Evolutionary conservation across 441 rosid genomes (phyloP).

Genomic region (Adansonia madagascariensis): DNA sequence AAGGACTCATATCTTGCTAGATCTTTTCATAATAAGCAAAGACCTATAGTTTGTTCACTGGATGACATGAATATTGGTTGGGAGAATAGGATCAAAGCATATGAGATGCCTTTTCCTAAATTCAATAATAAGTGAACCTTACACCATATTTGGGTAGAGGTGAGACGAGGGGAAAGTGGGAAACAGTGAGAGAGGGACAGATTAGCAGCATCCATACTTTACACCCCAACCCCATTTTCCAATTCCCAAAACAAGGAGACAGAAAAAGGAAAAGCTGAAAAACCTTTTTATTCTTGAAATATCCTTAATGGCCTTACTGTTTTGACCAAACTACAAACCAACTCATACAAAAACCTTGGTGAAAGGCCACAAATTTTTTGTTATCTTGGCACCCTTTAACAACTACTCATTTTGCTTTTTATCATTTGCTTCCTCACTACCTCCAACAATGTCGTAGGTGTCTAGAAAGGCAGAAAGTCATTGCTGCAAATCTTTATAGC

Average conservation of each 20-base stretch:
- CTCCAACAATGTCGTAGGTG: not conserved
- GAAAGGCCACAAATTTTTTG: not conserved
- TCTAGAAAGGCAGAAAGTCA: not conserved
- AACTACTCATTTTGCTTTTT: not conserved
- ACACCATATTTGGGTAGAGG: not conserved
- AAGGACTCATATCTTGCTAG: slow-evolving; percentile 1
- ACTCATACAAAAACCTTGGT: not conserved
- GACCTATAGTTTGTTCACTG: not conserved
- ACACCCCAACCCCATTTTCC: too few species aligned
- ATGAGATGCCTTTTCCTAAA: not conserved
- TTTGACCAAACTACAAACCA: not conserved
- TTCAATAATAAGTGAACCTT: not conserved
- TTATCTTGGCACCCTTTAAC: not conserved
- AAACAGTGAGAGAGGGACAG: not conserved
- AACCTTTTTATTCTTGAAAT: not conserved
- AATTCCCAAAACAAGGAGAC: not conserved
- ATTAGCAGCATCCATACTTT: too few species aligned
- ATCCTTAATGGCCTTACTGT: not conserved
- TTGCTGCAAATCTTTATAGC: not conserved
- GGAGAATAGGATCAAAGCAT: not conserved
- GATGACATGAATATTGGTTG: slow-evolving; percentile 2
- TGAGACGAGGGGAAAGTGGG: not conserved
- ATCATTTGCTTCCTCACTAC: not conserved
- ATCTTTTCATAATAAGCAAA: not conserved
- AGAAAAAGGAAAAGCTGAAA: not conserved